Evolutionary conservation across 179 eudicot genomes (phyloP).

Genomic region (Spergularia azorica): DNA sequence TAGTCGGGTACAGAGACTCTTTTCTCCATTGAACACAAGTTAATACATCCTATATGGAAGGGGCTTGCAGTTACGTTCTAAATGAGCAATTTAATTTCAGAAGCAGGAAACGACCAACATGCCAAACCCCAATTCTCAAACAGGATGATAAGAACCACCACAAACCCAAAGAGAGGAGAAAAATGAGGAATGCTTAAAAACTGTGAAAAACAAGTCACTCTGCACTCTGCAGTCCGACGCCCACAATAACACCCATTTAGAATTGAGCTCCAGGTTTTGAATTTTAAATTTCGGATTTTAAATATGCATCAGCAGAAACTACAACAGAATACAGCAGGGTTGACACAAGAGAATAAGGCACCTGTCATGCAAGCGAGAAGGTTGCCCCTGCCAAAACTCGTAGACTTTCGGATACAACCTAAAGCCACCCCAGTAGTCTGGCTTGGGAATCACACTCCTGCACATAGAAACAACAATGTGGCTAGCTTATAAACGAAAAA

Average conservation of each 20-base stretch:
- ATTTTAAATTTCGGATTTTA: too few relatives aligned
- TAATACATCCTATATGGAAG: too few relatives aligned
- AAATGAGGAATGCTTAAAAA: background rate
- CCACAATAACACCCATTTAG: background rate
- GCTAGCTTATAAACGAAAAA: background rate
- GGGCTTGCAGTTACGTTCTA: too few relatives aligned
- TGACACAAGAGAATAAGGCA: constrained; percentile 18
- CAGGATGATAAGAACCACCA: background rate
- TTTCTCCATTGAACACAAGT: background rate
- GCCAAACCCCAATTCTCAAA: background rate
- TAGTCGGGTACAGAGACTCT: background rate
- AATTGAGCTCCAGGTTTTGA: background rate
- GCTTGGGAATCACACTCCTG: constrained; percentile 88
- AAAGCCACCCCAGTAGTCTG: constrained; percentile 93
- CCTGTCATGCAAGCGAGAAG: constrained; percentile 98
- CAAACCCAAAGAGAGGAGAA: background rate
- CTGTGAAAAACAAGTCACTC: background rate
- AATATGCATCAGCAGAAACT: background rate
- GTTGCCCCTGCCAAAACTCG: constrained; percentile 99
- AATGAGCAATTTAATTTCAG: too few relatives aligned
- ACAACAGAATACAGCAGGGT: background rate
- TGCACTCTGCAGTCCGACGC: background rate
- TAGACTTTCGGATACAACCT: constrained; percentile 75
- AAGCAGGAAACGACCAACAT: background rate
- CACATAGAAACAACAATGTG: constrained; percentile 15